Base-by-base conservation (phyloP, 192 early-diverging fungal species). In the Coemansia sp. region DNA sequence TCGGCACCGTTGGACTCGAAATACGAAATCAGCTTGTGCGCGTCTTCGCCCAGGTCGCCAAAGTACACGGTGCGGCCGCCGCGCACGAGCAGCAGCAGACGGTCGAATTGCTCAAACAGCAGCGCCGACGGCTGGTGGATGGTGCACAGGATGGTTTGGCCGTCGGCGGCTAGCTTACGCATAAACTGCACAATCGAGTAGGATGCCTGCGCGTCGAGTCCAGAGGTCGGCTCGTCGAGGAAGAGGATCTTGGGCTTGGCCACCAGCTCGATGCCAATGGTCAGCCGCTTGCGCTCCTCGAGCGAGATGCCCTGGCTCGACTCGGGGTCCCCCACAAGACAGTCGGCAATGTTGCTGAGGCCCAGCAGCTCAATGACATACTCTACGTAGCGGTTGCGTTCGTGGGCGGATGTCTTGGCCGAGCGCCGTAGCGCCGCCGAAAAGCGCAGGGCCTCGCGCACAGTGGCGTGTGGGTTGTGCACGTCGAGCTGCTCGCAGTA, bases 221-320 rank as follows among this genome's bases (percentile, higher is more conserved):
- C 92, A 37, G 85, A 87, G 6, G 89, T 92, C 34, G 92, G 92
- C 52, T 87, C 92, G 58, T 92, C 90, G 51, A 92, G 72, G 67
- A 94, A 88, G n/a, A 94, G 78, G n/a, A 86, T 56, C 44, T 82
- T 78, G 9, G 85, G 83, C 66, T 85, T 78, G 22, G 87, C 80
- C 2, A 91, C 81, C 15, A 94, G 77, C 60, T 94, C 88, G 35
- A 85, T 75, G 49, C 80, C 92, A 51, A 94, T 88, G 22, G 85
- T 87, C 14, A 94, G 77, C 27, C 89, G 82, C 53, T 90, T 85
- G 62, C 86, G 87, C 60, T 94, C 88, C 49, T 88, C 90, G 11
- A 88, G 83, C 23, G 84, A 86, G 36, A 92, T 86, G 42, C 91
- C 91, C 53, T 85, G 51, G 53, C 78, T 77, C 25, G 78, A 71